These are phyloP conservation scores for Aspergillus udagawae DNA, from an alignment of 2,329 filamentous ascomycete genomes.

Conservation along the genomic window DNA sequence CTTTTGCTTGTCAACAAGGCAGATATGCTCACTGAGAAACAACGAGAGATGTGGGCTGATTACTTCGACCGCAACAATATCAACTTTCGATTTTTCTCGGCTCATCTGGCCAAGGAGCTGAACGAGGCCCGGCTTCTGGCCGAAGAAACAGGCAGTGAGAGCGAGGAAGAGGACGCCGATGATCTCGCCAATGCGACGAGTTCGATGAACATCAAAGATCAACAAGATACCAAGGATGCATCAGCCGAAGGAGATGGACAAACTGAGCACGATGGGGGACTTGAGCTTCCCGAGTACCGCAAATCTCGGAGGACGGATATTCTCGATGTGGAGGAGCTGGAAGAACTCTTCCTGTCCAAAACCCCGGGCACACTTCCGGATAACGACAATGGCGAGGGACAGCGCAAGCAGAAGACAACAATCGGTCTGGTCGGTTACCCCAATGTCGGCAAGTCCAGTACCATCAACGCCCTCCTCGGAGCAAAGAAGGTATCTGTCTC, in stretches of 20 bases:
- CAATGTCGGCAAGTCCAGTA: slow-evolving; percentile 98
- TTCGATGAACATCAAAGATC: slow-evolving; percentile 21
- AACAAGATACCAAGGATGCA: slow-evolving; percentile 28
- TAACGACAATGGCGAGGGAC: slow-evolving; percentile 44
- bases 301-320: slow-evolving; percentile 63
- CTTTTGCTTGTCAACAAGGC: slow-evolving; percentile 95
- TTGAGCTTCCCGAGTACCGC: slow-evolving; percentile 12
- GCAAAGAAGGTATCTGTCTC: slow-evolving; percentile 98
- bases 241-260: slow-evolving; percentile 1
- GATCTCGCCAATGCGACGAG: slow-evolving; percentile 12
- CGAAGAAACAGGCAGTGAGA: slow-evolving; percentile 41
- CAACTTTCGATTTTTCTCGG: slow-evolving; percentile 94
- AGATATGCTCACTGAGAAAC: slow-evolving; percentile 92
- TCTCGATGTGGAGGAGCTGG: slow-evolving; percentile 86
- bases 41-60: slow-evolving; percentile 78
- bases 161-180: slow-evolving; percentile 30
- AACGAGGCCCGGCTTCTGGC: slow-evolving; percentile 66
- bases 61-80: slow-evolving; percentile 79
- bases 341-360: slow-evolving; percentile 79
- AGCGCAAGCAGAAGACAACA: slow-evolving; percentile 63
- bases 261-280: slow-evolving; percentile 22
- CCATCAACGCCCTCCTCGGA: slow-evolving; percentile 97
- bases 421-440: slow-evolving; percentile 96
- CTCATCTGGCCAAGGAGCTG: slow-evolving; percentile 81
- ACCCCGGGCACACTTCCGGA: slow-evolving; percentile 52